phyloP scores from a whole-genome alignment of 768 basidiomycete genomes.

The Multifurca ochricompacta region DNA sequence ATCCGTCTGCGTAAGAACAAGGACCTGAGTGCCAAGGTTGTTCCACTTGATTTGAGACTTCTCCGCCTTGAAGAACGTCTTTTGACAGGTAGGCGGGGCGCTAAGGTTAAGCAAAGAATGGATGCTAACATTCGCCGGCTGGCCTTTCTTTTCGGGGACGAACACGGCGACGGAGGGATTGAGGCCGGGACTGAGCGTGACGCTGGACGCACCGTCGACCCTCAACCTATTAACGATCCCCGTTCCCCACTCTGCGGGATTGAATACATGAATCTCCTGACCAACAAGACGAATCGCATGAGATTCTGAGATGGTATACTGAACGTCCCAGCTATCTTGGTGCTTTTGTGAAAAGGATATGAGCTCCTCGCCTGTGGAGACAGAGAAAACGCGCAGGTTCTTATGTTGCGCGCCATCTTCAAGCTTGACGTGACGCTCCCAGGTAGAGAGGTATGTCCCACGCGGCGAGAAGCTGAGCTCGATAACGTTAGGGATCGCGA shows the following conservation, averaged over 20 bases:
- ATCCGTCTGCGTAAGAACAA: constrained; percentile 91
- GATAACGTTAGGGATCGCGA: constrained; percentile 63
- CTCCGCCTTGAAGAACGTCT: constrained; percentile 95
- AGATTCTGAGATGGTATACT: constrained; percentile 85
- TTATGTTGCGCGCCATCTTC: constrained; percentile 90
- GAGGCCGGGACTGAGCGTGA: constrained; percentile 73
- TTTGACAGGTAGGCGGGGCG: constrained; percentile 69
- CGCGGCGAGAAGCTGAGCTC: constrained; percentile 91
- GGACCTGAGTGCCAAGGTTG: constrained; percentile 81
- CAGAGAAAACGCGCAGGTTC: constrained; percentile 88
- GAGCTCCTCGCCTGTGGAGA: constrained; percentile 79
- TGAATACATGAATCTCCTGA: constrained; percentile 76
- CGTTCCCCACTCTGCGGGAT: constrained; percentile 71
- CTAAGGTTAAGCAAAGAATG: constrained; percentile 61
- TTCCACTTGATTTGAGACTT: constrained; percentile 95
- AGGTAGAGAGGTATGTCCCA: constrained; percentile 89
- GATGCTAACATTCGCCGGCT: constrained; percentile 81
- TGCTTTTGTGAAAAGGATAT: constrained; percentile 83
- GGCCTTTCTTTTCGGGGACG: constrained; percentile 92
- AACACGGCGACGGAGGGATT: constrained; percentile 91
- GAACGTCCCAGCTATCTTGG: constrained; percentile 86
- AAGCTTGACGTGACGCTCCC: constrained; percentile 89
- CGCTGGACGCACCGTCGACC: constrained; percentile 73
- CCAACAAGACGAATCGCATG: constrained; percentile 77
- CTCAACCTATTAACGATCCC: constrained; percentile 76